These are phyloP conservation scores for Lentinula lateritia DNA, from an alignment of 768 basidiomycete species.

Conservation along the genomic window DNA sequence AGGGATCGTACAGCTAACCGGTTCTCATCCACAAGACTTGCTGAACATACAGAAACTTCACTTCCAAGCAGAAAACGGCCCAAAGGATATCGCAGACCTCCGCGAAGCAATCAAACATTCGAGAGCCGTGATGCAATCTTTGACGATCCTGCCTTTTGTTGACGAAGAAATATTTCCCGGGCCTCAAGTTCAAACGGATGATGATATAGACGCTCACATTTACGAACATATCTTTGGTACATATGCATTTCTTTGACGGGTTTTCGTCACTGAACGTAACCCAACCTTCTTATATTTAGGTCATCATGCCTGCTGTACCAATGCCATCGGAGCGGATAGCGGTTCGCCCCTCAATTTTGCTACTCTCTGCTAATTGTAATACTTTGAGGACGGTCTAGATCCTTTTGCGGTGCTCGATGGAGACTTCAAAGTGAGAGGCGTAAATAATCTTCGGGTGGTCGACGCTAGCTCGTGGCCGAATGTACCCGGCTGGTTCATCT, in stretches of 20 bases:
- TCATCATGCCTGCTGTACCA: slow-evolving; percentile 27
- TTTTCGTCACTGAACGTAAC: too few relatives aligned
- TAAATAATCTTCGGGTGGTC: slow-evolving; percentile 23
- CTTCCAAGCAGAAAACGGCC: slow-evolving; percentile 20
- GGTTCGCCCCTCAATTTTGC: slow-evolving; percentile 11
- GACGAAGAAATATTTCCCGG: slow-evolving; percentile 18
- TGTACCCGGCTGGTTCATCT: slow-evolving; percentile 26
- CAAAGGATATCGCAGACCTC: slow-evolving; percentile 19
- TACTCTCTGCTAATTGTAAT: background rate
- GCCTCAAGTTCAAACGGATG: slow-evolving; percentile 13
- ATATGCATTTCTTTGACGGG: too few relatives aligned
- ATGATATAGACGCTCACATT: slow-evolving; percentile 20
- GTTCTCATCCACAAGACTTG: slow-evolving; percentile 22
- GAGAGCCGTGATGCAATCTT: slow-evolving; percentile 14
- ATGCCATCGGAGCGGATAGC: slow-evolving; percentile 20
- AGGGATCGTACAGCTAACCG: slow-evolving; percentile 24
- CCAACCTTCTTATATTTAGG: slow-evolving; percentile 12
- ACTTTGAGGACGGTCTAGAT: slow-evolving; percentile 11
- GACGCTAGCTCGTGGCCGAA: slow-evolving; percentile 24
- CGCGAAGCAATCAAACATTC: slow-evolving; percentile 20
- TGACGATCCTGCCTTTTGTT: slow-evolving; percentile 8
- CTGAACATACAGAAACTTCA: slow-evolving; percentile 24
- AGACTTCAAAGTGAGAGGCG: slow-evolving; percentile 24
- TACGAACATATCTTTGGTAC: slow-evolving; percentile 20
- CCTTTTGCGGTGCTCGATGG: slow-evolving; percentile 23